These are phyloP conservation scores for Colletotrichum sp. DNA, from an alignment of 2,329 filamentous ascomycete species.

Conservation along the genomic window DNA sequence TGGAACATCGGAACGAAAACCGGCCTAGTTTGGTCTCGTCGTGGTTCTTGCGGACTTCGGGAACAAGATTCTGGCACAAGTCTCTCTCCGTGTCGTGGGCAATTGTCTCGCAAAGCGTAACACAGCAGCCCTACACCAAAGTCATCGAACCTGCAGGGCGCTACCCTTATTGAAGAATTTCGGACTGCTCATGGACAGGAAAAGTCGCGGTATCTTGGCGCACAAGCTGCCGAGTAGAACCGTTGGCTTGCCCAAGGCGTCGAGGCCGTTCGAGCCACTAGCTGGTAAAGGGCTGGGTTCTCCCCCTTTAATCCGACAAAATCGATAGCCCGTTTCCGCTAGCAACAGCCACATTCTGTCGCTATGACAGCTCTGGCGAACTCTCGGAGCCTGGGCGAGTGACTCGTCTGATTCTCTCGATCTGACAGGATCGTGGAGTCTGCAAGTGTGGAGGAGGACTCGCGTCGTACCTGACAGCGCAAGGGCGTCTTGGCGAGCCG, in stretches of 20 bases:
- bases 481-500: slow-evolving; percentile 3
- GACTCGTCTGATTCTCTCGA: not conserved
- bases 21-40: not conserved
- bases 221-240: not conserved
- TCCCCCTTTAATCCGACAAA: not conserved
- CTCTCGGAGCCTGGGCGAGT: not conserved
- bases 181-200: not conserved
- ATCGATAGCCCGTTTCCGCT: slow-evolving; percentile 10
- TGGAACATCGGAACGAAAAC: not conserved
- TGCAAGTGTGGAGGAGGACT: not conserved
- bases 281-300: not conserved
- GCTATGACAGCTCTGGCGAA: not conserved
- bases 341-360: slow-evolving; percentile 15
- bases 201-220: not conserved
- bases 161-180: not conserved
- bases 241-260: not conserved
- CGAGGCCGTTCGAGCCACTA: not conserved
- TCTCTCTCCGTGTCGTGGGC: not conserved
- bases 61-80: not conserved
- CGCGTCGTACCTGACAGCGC: not conserved
- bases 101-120: not conserved
- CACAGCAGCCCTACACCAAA: not conserved
- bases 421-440: not conserved
- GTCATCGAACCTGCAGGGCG: not conserved
- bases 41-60: not conserved